These are phyloP conservation scores for Suillus alpinus DNA, from an alignment of 768 basidiomycete genomes.

Conservation along the genomic window DNA sequence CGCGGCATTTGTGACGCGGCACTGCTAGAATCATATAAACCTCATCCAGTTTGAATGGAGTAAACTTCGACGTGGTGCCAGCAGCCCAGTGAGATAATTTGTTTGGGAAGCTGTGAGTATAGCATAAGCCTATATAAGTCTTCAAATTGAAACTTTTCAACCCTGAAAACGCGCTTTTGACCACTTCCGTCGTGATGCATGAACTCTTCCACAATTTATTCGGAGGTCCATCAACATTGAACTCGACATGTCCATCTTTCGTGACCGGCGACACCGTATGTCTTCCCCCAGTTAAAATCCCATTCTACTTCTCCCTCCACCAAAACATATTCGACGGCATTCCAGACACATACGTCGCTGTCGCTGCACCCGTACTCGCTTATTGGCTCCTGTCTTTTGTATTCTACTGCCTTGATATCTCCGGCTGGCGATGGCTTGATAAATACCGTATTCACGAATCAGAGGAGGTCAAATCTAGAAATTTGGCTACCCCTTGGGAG, in stretches of 20 bases:
- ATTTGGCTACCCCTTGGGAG: conserved; percentile 65
- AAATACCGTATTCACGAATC: conserved; percentile 88
- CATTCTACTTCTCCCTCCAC: conserved; percentile 54
- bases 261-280: conserved; percentile 36
- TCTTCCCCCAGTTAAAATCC: conserved; percentile 33
- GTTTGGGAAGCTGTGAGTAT: too few relatives aligned
- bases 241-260: conserved; percentile 33
- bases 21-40: too few relatives aligned
- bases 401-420: conserved; percentile 83
- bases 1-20: too few relatives aligned
- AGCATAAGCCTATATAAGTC: neutral
- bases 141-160: neutral
- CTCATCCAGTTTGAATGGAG: too few relatives aligned
- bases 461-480: conserved; percentile 68
- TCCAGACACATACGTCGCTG: conserved; percentile 68
- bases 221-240: conserved; percentile 24
- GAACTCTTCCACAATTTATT: conserved; percentile 11
- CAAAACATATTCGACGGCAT: conserved; percentile 50
- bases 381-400: conserved; percentile 84
- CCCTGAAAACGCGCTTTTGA: too few relatives aligned
- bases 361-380: conserved; percentile 70
- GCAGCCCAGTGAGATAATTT: too few relatives aligned
- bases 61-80: too few relatives aligned
- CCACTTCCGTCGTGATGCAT: conserved; percentile 8
- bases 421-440: conserved; percentile 73